These are phyloP conservation scores for Gigaspora rosea DNA, from an alignment of 192 early-diverging fungal species.

Conservation along the genomic window DNA sequence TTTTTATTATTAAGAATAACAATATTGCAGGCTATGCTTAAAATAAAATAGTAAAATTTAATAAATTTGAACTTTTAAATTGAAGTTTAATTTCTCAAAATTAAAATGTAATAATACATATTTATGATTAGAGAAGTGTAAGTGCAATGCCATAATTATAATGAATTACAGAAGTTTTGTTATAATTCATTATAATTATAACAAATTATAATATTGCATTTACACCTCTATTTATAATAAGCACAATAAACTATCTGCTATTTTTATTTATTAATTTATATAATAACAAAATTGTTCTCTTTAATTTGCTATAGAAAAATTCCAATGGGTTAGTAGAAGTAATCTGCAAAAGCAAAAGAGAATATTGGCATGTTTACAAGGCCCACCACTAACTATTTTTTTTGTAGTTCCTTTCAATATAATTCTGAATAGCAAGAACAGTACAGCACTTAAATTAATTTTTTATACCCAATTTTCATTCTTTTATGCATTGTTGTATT, in stretches of 20 bases:
- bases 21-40: neutral
- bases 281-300: neutral
- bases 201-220: no score
- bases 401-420: conserved; percentile 10
- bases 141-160: no score
- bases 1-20: neutral
- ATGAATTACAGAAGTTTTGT: no score
- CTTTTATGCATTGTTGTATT: no score
- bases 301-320: conserved; percentile 15
- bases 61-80: neutral
- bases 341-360: conserved; percentile 22
- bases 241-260: no score
- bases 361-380: conserved; percentile 21
- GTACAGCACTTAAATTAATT: neutral
- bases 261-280: neutral
- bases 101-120: no score
- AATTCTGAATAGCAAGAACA: neutral
- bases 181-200: no score
- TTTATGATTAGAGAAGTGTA: no score
- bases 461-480: no score
- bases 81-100: neutral
- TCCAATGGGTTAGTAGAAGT: conserved; percentile 15
- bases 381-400: conserved; percentile 20
- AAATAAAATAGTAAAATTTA: no score
- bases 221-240: no score